Evolutionary conservation across 2,329 filamentous ascomycete species (phyloP).

Genomic region (Aspergillus aculeatus): DNA sequence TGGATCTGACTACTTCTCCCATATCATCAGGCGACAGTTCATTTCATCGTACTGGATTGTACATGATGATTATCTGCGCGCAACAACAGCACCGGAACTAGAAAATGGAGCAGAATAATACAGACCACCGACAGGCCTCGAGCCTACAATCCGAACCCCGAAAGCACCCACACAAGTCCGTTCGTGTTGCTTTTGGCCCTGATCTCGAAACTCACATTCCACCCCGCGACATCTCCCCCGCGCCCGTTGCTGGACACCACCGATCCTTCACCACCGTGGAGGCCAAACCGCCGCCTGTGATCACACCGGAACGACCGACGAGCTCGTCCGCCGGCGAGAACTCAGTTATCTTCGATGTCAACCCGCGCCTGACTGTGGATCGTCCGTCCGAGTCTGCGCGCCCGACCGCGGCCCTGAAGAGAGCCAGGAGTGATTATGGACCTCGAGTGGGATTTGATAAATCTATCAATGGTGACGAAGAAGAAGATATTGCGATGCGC

Average conservation of each 20-base stretch:
- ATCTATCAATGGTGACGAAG: constrained; percentile 40
- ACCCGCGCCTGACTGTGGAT: constrained; percentile 28
- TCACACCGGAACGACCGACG: constrained; percentile 27
- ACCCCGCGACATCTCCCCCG: constrained; percentile 34
- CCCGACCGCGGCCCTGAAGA: constrained; percentile 42
- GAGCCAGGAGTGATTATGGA: constrained; percentile 56
- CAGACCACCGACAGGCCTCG: constrained; percentile 24
- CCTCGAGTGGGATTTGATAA: constrained; percentile 38
- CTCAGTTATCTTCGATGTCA: constrained; percentile 21
- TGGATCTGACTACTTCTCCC: not conserved
- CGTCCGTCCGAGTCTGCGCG: constrained; percentile 33
- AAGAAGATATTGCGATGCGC: constrained; percentile 60
- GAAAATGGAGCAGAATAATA: constrained; percentile 34
- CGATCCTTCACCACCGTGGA: constrained; percentile 37
- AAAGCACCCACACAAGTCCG: constrained; percentile 33
- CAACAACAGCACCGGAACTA: constrained; percentile 39
- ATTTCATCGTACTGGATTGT: constrained; percentile 6
- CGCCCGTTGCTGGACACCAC: constrained; percentile 32
- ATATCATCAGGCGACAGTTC: not conserved
- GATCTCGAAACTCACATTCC: constrained; percentile 39
- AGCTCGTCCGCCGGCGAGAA: constrained; percentile 36
- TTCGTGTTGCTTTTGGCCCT: constrained; percentile 41
- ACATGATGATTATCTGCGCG: constrained; percentile 34
- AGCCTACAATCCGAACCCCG: constrained; percentile 34
- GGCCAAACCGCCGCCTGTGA: constrained; percentile 24